These are phyloP conservation scores for Podospora pseudoanserina DNA, from an alignment of 495 filamentous ascomycete species.

Conservation along the genomic window DNA sequence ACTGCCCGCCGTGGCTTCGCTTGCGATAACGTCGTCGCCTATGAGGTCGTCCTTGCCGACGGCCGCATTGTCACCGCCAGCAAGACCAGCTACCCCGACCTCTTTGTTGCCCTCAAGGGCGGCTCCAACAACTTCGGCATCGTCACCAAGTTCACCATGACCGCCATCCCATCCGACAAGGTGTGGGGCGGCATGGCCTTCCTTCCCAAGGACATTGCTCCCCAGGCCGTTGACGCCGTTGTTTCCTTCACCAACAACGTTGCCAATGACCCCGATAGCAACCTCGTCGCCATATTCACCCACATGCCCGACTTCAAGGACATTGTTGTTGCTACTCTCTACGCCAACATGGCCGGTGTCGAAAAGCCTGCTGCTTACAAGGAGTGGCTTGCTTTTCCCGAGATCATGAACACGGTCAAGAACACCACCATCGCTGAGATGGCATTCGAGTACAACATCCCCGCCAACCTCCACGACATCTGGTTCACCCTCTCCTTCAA, in stretches of 20 bases:
- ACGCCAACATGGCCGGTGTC: conserved; percentile 22
- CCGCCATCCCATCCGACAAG: conserved; percentile 8
- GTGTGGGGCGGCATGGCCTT: conserved; percentile 24
- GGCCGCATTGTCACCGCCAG: conserved; percentile 36
- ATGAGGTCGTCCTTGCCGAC: conserved; percentile 43
- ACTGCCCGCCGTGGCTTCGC: conserved; percentile 43
- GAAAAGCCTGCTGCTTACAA: conserved; percentile 17
- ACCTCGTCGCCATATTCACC: conserved; percentile 18
- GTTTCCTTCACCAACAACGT: conserved; percentile 32
- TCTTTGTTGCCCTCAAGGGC: conserved; percentile 53
- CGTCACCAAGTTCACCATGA: conserved; percentile 48
- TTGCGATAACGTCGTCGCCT: conserved; percentile 48
- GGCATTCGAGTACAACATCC: conserved; percentile 18
- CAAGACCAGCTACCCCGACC: conserved; percentile 29
- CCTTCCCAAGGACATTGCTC: conserved; percentile 10
- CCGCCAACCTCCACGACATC: conserved; percentile 13
- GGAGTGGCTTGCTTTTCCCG: conserved; percentile 20
- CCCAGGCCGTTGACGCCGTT: conserved; percentile 10
- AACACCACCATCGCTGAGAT: conserved; percentile 26
- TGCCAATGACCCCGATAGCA: conserved; percentile 13
- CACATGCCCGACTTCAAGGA: conserved; percentile 18
- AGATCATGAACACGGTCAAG: conserved; percentile 22
- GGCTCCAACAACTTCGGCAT: conserved; percentile 59
- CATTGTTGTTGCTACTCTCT: conserved; percentile 24
- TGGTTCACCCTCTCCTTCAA: conserved; percentile 33